Percentiles rank a stretch among this genome's conserved stretches.
phyloP scores from a whole-genome alignment of 805 yeast genomes.

The Hanseniaspora pseudoguilliermondii region DNA sequence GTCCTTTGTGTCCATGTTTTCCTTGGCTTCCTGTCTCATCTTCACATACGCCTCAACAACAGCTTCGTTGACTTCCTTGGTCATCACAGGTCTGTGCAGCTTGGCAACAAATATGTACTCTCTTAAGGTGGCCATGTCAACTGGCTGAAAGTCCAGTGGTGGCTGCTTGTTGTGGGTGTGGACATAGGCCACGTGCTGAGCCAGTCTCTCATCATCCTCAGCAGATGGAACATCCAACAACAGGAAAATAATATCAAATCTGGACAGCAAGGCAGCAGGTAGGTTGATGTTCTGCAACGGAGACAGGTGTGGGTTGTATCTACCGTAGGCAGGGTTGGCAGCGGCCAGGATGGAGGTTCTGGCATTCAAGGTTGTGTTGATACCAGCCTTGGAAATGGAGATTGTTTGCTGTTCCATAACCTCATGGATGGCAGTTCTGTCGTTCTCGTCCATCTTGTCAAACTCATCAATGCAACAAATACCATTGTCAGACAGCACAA shows the following conservation, averaged over 20 bases:
- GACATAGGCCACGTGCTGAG: slow-evolving; percentile 87
- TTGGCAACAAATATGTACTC: slow-evolving; percentile 82
- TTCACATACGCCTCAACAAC: slow-evolving; percentile 77
- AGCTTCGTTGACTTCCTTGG: slow-evolving; percentile 71
- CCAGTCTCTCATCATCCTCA: slow-evolving; percentile 73
- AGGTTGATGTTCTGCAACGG: slow-evolving; percentile 91
- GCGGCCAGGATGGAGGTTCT: slow-evolving; percentile 93
- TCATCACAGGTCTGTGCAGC: slow-evolving; percentile 70
- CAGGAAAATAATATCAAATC: slow-evolving; percentile 83
- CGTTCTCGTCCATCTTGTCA: slow-evolving; percentile 95
- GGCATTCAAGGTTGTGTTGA: slow-evolving; percentile 89
- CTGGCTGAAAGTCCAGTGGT: slow-evolving; percentile 55
- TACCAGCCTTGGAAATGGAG: slow-evolving; percentile 94
- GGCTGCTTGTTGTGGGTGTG: slow-evolving; percentile 92
- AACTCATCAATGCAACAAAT: slow-evolving; percentile 98
- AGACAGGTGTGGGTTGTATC: slow-evolving; percentile 79
- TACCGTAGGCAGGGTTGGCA: slow-evolving; percentile 93
- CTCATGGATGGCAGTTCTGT: slow-evolving; percentile 95
- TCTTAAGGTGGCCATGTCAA: slow-evolving; percentile 68
- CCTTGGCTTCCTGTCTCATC: slow-evolving; percentile 84
- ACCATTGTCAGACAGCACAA: slow-evolving; percentile 93
- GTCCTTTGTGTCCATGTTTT: slow-evolving; percentile 54
- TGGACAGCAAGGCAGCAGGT: slow-evolving; percentile 90
- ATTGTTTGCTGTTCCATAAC: slow-evolving; percentile 99
- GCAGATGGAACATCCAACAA: slow-evolving; percentile 72